phyloP scores from a whole-genome alignment of 805 yeast species.

The Metschnikowia arizonensis region DNA sequence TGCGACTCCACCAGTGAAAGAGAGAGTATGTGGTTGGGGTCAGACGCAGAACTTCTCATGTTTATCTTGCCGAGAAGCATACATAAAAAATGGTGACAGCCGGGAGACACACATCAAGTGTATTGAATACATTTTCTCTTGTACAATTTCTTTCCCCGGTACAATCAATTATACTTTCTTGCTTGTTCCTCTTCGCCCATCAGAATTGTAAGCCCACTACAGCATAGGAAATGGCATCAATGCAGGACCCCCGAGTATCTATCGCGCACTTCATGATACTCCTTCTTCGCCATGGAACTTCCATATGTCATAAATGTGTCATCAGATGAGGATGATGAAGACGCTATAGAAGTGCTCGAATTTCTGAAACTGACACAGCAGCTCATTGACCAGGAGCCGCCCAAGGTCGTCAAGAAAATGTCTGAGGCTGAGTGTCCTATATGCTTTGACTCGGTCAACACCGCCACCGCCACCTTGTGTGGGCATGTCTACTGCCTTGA shows the following conservation, averaged over 20 bases:
- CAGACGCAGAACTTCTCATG: no score
- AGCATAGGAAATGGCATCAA: no score
- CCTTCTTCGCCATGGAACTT: conserved; percentile 5
- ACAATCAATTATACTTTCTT: no score
- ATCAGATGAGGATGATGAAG: conserved; percentile 26
- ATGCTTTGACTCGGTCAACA: conserved; percentile 39
- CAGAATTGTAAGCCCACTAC: background rate
- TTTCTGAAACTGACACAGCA: conserved; percentile 34
- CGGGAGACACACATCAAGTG: background rate
- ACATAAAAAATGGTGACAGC: no score
- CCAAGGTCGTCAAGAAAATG: conserved; percentile 28
- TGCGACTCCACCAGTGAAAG: no score
- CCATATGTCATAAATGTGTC: conserved; percentile 17
- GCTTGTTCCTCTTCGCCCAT: background rate
- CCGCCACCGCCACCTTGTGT: conserved; percentile 40
- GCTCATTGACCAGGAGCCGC: conserved; percentile 25
- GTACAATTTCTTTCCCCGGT: no score
- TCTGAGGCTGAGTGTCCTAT: conserved; percentile 41
- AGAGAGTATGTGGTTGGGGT: no score
- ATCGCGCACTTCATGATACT: background rate
- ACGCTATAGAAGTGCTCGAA: conserved; percentile 36
- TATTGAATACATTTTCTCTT: no score
- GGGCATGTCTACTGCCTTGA: conserved; percentile 44
- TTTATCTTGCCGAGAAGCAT: no score
- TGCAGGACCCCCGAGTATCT: background rate